phyloP scores from a whole-genome alignment of 116 monocot species.

The Thalassia testudinum region DNA sequence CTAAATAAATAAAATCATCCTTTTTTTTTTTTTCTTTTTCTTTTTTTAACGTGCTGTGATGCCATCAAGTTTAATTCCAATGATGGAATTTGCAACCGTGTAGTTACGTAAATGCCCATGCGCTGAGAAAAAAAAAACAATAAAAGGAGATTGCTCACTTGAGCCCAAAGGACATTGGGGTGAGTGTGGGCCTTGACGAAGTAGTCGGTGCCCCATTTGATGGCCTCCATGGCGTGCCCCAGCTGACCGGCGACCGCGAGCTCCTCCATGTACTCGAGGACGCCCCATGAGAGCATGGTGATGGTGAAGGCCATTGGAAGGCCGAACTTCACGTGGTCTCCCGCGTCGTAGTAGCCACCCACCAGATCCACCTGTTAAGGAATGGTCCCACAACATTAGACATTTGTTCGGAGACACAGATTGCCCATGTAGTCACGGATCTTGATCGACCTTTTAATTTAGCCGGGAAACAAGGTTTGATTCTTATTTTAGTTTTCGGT shows the following conservation, averaged over 20 bases:
- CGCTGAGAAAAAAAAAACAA: neutral
- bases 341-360: conserved; percentile 85
- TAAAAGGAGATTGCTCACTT: conserved; percentile 13
- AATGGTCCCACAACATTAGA: neutral
- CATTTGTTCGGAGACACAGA: no score
- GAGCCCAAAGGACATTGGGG: conserved; percentile 44
- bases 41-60: no score
- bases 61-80: neutral
- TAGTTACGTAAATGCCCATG: neutral
- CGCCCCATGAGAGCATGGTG: conserved; percentile 72
- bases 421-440: no score
- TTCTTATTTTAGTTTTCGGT: no score
- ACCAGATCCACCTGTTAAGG: conserved; percentile 47
- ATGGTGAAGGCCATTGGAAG: conserved; percentile 85
- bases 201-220: conserved; percentile 92
- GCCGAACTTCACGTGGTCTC: conserved; percentile 74
- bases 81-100: neutral
- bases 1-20: no score
- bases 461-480: no score
- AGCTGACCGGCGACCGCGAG: conserved; percentile 26
- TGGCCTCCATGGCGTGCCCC: conserved; percentile 51
- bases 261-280: conserved; percentile 31
- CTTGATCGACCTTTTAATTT: no score
- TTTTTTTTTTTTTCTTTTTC: no score
- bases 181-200: conserved; percentile 68